Evolutionary conservation across 805 yeast genomes (phyloP), one percentile per base, ranked within the genome.

Genomic region (Cyberlindnera subsufficiens): DNA sequence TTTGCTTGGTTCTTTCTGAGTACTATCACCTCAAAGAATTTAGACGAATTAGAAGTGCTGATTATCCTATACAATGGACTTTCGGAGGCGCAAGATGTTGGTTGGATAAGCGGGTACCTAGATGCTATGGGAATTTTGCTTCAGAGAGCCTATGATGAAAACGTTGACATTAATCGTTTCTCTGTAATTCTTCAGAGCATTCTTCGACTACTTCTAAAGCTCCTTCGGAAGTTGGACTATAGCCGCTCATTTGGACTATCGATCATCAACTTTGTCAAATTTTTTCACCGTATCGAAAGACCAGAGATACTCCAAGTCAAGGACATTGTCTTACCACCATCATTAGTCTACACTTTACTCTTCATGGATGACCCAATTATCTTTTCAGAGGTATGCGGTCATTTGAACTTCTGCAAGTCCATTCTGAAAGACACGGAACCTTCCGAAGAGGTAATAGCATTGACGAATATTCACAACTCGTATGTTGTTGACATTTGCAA

Each of bases 401-500:
- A 69, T 52, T 56, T 80, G 22, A 63, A 73, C 6, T 62, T 58
- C 44, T 55, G 73, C 8, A 54, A 53, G 36, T 11, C 30, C 5
- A 35, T 51, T 16, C 35, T 56, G 13, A 49, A 42, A 30, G 40
- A 38, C 5, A 45, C 45, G 3, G 50, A 45, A 5, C 29, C 40
- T 6, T 42, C 44, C 8, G 50, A 52, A 6, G 51, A 48, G 16
- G 44, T 55, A 5, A 32, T 48, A 4, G 47, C 56, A 30, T 66
- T 68, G 40, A 56, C 56, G 5, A 49, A 51, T 9, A 38, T 72
- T 5, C 77, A 72, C 38, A 77, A 77, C 43, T 60, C 77, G 0
- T 74, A 70, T 44, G 71, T 78, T 9, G 71, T 76, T 69, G 85
- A 80, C 51, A 53, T 72, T 7, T 67, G 80, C 46, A 79, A 80